Conservation (phyloP, 352 stramenopile species). For the Stramenopiles sp. region DNA sequence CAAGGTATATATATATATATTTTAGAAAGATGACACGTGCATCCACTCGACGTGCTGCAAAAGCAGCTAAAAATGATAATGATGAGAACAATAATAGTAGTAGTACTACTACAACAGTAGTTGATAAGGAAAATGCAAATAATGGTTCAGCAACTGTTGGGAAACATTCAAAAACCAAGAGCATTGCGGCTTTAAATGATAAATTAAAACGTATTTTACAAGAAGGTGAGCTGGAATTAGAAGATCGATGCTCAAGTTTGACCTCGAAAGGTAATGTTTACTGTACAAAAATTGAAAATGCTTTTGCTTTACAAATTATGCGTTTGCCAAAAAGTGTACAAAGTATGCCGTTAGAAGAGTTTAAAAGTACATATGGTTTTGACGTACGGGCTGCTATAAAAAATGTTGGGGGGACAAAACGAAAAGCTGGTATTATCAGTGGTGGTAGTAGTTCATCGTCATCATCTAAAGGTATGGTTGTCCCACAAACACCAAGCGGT, state of each 20-base stretch:
- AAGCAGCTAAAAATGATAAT: too few species aligned
- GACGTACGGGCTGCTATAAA: not conserved
- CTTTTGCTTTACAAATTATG: not conserved
- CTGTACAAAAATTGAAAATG: not conserved
- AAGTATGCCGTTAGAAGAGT: not conserved
- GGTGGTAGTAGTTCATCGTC: not conserved
- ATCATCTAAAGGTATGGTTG: not conserved
- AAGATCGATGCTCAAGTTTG: not conserved
- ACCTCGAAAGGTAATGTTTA: not conserved
- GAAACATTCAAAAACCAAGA: not conserved
- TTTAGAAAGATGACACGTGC: too few species aligned
- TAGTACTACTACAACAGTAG: too few species aligned
- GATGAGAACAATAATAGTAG: too few species aligned
- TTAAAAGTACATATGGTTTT: not conserved
- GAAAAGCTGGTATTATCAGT: not conserved
- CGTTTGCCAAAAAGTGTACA: not conserved
- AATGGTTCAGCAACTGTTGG: not conserved
- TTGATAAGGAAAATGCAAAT: not conserved
- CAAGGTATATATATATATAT: too few species aligned
- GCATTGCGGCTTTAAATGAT: not conserved
- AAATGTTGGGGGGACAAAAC: not conserved
- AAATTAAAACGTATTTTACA: not conserved
- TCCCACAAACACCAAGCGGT: not conserved
- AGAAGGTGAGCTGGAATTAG: not conserved
- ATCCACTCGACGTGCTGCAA: too few species aligned